These are phyloP conservation scores for Apiospora arundinis DNA, from an alignment of 2,329 filamentous ascomycete genomes.

Conservation along the genomic window DNA sequence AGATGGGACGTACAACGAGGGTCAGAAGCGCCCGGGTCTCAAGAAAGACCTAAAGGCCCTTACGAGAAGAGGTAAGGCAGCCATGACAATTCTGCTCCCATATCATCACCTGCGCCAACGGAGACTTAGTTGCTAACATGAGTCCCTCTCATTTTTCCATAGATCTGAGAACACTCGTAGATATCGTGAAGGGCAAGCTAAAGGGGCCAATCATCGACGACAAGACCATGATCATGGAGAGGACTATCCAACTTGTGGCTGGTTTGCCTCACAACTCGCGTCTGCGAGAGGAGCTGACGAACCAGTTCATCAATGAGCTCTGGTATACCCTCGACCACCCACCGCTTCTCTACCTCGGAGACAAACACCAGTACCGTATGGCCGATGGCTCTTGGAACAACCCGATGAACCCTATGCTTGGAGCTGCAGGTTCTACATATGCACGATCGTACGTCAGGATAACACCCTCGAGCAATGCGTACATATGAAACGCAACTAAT, in stretches of 20 bases:
- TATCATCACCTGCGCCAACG: too few species aligned
- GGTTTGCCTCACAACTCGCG: conserved; percentile 68
- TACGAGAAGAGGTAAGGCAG: conserved; percentile 49
- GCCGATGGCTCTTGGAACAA: conserved; percentile 78
- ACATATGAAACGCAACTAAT: not conserved
- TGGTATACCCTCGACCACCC: conserved; percentile 78
- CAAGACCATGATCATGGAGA: conserved; percentile 79
- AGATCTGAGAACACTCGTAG: conserved; percentile 68
- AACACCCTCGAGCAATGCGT: not conserved
- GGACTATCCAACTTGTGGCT: conserved; percentile 72
- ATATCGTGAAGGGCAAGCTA: conserved; percentile 66
- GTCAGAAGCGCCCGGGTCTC: conserved; percentile 57
- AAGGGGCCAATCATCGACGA: conserved; percentile 73
- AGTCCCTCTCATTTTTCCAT: conserved; percentile 27
- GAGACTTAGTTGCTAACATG: not conserved
- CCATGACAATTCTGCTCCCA: not conserved
- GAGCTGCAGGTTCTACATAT: conserved; percentile 71
- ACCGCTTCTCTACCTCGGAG: conserved; percentile 67
- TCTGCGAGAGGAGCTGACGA: conserved; percentile 67
- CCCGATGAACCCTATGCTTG: conserved; percentile 67
- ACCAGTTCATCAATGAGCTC: conserved; percentile 70
- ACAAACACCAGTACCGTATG: conserved; percentile 69
- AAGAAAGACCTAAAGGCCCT: conserved; percentile 64
- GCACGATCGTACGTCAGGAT: conserved; percentile 54
- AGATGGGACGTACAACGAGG: conserved; percentile 63